Conservation (phyloP, 2,329 filamentous ascomycete species). For the Fusarium albosuccineum region DNA sequence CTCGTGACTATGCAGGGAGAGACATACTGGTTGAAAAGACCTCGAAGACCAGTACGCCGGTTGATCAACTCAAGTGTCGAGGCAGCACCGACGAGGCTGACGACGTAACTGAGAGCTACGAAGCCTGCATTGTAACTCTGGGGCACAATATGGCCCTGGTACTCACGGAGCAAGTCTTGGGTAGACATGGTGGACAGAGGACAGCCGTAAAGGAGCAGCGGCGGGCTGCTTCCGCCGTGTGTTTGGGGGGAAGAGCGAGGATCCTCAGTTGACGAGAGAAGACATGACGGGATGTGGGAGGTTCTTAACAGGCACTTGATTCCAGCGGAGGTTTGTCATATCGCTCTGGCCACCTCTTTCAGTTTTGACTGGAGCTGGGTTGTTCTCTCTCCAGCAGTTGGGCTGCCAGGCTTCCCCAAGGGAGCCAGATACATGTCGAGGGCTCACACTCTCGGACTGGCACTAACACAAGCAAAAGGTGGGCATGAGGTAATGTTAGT, state of each 20-base stretch:
- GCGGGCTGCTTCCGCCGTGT: slow-evolving; percentile 24
- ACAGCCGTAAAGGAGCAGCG: slow-evolving; percentile 25
- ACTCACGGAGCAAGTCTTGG: slow-evolving; percentile 54
- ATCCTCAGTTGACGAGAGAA: slow-evolving; percentile 4
- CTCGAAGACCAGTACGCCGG: slow-evolving; percentile 76
- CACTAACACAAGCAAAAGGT: slow-evolving; percentile 27
- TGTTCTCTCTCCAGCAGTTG: slow-evolving; percentile 21
- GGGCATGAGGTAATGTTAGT: slow-evolving; percentile 6
- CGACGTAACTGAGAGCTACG: slow-evolving; percentile 79
- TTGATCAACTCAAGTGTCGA: slow-evolving; percentile 88
- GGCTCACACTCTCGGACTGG: slow-evolving; percentile 23
- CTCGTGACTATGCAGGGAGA: slow-evolving; percentile 6
- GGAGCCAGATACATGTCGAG: slow-evolving; percentile 27
- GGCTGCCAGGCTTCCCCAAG: slow-evolving; percentile 24
- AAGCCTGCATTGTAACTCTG: slow-evolving; percentile 69
- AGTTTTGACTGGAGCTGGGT: slow-evolving; percentile 19
- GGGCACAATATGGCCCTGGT: slow-evolving; percentile 61
- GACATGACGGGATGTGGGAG: slow-evolving; percentile 24
- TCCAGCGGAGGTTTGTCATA: slow-evolving; percentile 34
- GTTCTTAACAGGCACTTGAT: slow-evolving; percentile 39
- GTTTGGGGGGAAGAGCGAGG: slow-evolving; percentile 14
- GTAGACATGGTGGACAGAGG: slow-evolving; percentile 37
- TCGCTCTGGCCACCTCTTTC: slow-evolving; percentile 19
- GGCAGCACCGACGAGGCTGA: slow-evolving; percentile 81
- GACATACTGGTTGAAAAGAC: slow-evolving; percentile 76